phyloP scores from a whole-genome alignment of 768 basidiomycete species.

The Pholiota microspora region DNA sequence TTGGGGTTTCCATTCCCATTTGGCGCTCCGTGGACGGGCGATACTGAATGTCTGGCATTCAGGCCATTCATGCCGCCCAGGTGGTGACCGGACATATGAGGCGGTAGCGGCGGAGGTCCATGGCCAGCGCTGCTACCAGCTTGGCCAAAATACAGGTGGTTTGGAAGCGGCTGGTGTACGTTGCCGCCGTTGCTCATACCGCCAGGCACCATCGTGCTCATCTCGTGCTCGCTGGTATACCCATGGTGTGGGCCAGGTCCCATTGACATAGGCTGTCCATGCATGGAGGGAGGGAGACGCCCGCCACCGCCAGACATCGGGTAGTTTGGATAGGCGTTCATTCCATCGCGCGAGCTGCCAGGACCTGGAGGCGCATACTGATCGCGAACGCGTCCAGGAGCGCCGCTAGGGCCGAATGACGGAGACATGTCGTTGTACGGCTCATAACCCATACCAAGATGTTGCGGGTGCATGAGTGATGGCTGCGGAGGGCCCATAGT shows the following conservation, averaged over 20 bases:
- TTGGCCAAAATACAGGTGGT: slow-evolving; percentile 34
- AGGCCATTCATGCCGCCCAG: slow-evolving; percentile 14
- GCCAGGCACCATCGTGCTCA: slow-evolving; percentile 19
- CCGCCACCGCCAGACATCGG: slow-evolving; percentile 8
- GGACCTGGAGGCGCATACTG: slow-evolving; percentile 10
- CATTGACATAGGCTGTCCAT: slow-evolving; percentile 13
- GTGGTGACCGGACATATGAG: slow-evolving; percentile 16
- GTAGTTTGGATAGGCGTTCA: slow-evolving; percentile 11
- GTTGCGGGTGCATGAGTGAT: slow-evolving; percentile 11
- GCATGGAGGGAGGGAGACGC: slow-evolving; percentile 3
- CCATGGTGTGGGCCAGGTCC: slow-evolving; percentile 12
- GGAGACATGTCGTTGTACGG: slow-evolving; percentile 14
- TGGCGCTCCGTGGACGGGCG: slow-evolving; percentile 31
- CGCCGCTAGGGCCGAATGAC: slow-evolving; percentile 14
- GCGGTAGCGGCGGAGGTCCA: slow-evolving; percentile 10
- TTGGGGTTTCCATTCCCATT: slow-evolving; percentile 22
- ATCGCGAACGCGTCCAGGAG: slow-evolving; percentile 14
- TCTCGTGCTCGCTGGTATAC: slow-evolving; percentile 25
- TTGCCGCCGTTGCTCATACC: slow-evolving; percentile 15
- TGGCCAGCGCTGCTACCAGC: slow-evolving; percentile 21
- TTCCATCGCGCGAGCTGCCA: slow-evolving; percentile 9
- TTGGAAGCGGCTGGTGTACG: slow-evolving; percentile 26
- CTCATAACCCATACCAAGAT: slow-evolving; percentile 20
- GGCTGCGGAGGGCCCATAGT: slow-evolving; percentile 16
- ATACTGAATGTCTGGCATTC: slow-evolving; percentile 33